Percentiles rank a stretch among this genome's conserved stretches.
Conservation (phyloP, 1,284 basidiomycete genomes). For the Kalmanozyma brasiliensis region DNA sequence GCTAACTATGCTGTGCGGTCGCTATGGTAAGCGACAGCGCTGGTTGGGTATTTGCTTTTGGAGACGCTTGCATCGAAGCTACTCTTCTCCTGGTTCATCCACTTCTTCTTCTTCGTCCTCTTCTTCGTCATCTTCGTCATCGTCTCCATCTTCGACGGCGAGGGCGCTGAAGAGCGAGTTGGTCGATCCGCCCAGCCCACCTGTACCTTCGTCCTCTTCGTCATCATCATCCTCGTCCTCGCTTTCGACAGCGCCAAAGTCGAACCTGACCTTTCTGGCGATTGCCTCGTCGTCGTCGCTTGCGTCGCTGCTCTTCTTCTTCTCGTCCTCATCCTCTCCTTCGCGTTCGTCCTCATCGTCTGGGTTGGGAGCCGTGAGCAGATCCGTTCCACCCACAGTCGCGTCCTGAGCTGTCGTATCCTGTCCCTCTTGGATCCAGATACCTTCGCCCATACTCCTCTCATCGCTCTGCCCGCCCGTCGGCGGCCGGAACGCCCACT, state of each 20-base stretch:
- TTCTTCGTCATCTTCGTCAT: constrained; percentile 26
- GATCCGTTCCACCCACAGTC: constrained; percentile 4
- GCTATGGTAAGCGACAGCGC: too few relatives aligned
- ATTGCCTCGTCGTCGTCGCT: constrained; percentile 21
- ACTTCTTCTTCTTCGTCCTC: constrained; percentile 20
- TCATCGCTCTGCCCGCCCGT: neutral
- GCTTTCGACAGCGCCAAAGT: constrained; percentile 23
- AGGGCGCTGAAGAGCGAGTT: constrained; percentile 38
- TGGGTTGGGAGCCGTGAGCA: constrained; percentile 32
- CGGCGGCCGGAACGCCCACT: constrained; percentile 77
- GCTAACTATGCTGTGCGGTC: too few relatives aligned
- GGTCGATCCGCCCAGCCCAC: constrained; percentile 7
- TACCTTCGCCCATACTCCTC: constrained; percentile 15
- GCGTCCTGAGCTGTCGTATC: neutral
- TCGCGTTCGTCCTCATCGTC: constrained; percentile 34
- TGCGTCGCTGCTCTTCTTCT: constrained; percentile 4
- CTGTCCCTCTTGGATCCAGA: constrained; percentile 48
- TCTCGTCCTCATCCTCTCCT: constrained; percentile 20
- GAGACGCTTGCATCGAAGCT: too few relatives aligned
- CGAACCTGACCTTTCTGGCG: constrained; percentile 30
- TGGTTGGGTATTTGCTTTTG: too few relatives aligned
- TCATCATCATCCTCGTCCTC: constrained; percentile 20
- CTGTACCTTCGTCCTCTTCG: constrained; percentile 4
- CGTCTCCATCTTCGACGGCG: constrained; percentile 40
- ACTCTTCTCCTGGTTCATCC: too few relatives aligned